phyloP scores from a whole-genome alignment of 2,329 filamentous ascomycete genomes.

The Microsporum ferrugineum region DNA sequence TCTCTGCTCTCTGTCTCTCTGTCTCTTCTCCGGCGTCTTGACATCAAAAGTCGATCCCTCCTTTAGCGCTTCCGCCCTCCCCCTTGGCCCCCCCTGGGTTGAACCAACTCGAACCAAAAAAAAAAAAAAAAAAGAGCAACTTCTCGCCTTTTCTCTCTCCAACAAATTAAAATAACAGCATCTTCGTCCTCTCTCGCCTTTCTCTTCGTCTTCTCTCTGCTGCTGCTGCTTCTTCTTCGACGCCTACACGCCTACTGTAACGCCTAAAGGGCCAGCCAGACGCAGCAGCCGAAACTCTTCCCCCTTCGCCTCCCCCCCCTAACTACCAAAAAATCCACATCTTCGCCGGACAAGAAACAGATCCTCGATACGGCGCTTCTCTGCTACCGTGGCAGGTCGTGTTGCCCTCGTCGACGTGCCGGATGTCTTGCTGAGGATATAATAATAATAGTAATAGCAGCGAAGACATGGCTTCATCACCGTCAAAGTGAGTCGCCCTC shows the following conservation, averaged over 20 bases:
- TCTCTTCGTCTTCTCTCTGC: not conserved
- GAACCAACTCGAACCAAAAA: no score
- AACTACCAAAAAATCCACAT: not conserved
- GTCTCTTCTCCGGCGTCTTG: no score
- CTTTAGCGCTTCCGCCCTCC: no score
- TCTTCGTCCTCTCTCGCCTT: not conserved
- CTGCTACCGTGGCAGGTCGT: not conserved
- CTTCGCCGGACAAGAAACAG: not conserved
- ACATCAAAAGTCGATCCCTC: no score
- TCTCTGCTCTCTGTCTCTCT: not conserved
- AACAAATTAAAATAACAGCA: no score
- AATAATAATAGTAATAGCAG: not conserved
- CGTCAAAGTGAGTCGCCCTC: not conserved
- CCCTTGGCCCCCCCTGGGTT: no score
- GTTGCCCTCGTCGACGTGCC: not conserved
- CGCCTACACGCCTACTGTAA: not conserved
- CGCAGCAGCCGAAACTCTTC: not conserved
- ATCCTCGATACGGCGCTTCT: not conserved
- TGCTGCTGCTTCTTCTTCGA: not conserved
- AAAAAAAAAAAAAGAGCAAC: no score
- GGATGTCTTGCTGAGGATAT: not conserved
- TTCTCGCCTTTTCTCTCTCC: no score
- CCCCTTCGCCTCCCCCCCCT: not conserved
- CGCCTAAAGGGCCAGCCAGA: no score
- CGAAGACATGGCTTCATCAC: conserved; percentile 1